Conservation (phyloP, 2,329 filamentous ascomycete species). For the Phyllosticta ampelicida region DNA sequence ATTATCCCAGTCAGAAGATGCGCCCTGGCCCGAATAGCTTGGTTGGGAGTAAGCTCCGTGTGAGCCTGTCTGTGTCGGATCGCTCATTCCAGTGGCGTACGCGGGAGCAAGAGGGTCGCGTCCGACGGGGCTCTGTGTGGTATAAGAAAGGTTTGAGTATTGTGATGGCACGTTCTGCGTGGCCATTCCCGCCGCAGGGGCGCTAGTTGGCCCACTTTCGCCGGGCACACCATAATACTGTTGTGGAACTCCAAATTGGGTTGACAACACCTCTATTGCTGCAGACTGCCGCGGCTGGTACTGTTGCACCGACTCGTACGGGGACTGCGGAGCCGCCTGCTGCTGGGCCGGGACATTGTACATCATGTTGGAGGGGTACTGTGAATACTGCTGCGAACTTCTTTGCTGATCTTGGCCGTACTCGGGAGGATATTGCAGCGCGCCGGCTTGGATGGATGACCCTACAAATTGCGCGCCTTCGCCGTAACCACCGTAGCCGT, state of each 20-base stretch:
- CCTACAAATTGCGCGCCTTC: slow-evolving; percentile 45
- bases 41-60: slow-evolving; percentile 29
- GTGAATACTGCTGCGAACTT: slow-evolving; percentile 35
- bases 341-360: slow-evolving; percentile 63
- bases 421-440: slow-evolving; percentile 55
- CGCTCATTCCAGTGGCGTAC: slow-evolving; percentile 44
- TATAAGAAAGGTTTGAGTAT: slow-evolving; percentile 46
- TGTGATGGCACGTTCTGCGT: slow-evolving; percentile 56
- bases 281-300: slow-evolving; percentile 68
- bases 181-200: slow-evolving; percentile 47
- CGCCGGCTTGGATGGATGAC: slow-evolving; percentile 39
- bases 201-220: slow-evolving; percentile 48
- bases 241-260: slow-evolving; percentile 56
- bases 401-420: slow-evolving; percentile 52
- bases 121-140: slow-evolving; percentile 49
- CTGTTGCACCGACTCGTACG: slow-evolving; percentile 65
- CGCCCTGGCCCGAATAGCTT: slow-evolving; percentile 25
- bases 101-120: slow-evolving; percentile 40
- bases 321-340: slow-evolving; percentile 45
- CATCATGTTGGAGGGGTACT: slow-evolving; percentile 58
- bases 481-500: slow-evolving; percentile 43
- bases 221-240: slow-evolving; percentile 58
- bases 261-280: slow-evolving; percentile 65
- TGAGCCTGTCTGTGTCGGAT: slow-evolving; percentile 33
- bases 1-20: slow-evolving; percentile 48